Percentiles rank a stretch among this genome's conserved stretches.
These are phyloP conservation scores for Neurospora sp. DNA, from an alignment of 2,329 filamentous ascomycete genomes.

Conservation along the genomic window DNA sequence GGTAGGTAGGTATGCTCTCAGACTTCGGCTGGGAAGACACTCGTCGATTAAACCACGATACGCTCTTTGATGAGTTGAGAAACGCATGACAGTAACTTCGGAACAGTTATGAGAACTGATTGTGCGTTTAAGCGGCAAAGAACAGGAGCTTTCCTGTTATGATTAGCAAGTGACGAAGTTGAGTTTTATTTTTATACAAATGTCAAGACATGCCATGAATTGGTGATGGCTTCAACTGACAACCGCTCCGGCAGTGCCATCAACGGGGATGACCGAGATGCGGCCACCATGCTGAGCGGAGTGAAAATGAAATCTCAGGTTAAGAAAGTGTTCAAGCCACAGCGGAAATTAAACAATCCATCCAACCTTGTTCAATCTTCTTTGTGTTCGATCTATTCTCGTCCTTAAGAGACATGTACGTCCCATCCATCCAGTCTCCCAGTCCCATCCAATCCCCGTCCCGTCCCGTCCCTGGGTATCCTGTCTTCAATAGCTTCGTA, in stretches of 20 bases:
- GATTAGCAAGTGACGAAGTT: background rate
- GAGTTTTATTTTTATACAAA: background rate
- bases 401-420: background rate
- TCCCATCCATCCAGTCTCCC: background rate
- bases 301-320: too few relatives aligned
- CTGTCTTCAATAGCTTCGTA: background rate
- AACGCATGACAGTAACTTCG: too few relatives aligned
- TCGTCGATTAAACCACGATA: too few relatives aligned
- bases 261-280: background rate
- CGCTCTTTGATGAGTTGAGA: too few relatives aligned
- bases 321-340: too few relatives aligned
- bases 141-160: background rate
- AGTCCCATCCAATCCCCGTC: background rate
- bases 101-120: too few relatives aligned
- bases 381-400: background rate
- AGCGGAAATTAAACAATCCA: background rate
- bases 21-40: too few relatives aligned
- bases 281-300: too few relatives aligned
- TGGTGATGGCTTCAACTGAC: background rate
- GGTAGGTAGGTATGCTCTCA: too few relatives aligned
- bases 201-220: background rate
- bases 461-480: background rate
- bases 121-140: too few relatives aligned
- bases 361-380: background rate
- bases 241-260: background rate